A percentile compares a stretch with the other conserved stretches of the same genome.
Evolutionary conservation across 164 flowering plant genomes (phyloP).

Genomic region (Umbellularia californica): DNA sequence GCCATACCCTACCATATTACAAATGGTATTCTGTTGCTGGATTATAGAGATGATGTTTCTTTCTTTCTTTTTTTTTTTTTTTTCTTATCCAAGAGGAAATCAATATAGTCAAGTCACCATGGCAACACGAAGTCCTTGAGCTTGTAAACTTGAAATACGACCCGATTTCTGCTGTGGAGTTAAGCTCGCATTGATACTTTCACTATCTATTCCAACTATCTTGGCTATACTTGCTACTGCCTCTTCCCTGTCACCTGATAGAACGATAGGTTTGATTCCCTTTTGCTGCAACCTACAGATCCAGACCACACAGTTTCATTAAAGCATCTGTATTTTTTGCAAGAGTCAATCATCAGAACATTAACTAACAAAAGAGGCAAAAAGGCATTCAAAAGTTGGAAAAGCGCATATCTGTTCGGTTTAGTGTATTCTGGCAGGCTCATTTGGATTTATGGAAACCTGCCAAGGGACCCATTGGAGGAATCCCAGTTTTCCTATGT

Average conservation of each 20-base stretch:
- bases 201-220: conserved; percentile 60
- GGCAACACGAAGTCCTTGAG: conserved; percentile 72
- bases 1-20: neutral
- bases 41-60: too few relatives aligned
- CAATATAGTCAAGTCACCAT: conserved; percentile 47
- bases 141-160: conserved; percentile 59
- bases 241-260: conserved; percentile 99
- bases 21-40: neutral
- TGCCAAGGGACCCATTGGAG: too few relatives aligned
- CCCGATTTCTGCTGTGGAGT: conserved; percentile 71
- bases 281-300: conserved; percentile 58
- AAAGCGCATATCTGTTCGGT: too few relatives aligned
- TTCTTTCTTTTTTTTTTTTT: neutral
- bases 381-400: too few relatives aligned
- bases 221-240: conserved; percentile 89
- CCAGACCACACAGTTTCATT: neutral
- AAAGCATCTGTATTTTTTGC: too few relatives aligned
- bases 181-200: conserved; percentile 53
- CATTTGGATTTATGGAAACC: too few relatives aligned
- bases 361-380: too few relatives aligned
- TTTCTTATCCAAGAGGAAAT: neutral
- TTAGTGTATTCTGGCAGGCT: too few relatives aligned
- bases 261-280: conserved; percentile 68
- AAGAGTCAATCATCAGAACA: too few relatives aligned
- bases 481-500: too few relatives aligned